Conservation (phyloP, 2,329 filamentous ascomycete genomes). For the Fusarium decemcellulare region DNA sequence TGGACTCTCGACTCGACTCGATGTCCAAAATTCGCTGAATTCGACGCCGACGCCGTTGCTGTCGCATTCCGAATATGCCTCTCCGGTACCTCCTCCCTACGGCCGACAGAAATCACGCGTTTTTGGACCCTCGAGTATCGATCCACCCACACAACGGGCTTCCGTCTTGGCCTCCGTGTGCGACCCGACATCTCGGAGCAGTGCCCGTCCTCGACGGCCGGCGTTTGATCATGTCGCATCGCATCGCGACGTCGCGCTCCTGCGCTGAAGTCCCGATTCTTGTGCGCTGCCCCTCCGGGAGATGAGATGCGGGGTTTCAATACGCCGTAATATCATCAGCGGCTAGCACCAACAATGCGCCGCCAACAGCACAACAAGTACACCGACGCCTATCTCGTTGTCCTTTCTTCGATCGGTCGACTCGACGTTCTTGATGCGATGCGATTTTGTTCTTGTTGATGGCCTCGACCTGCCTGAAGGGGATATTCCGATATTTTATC, state of each 20-base stretch:
- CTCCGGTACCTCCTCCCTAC: neutral
- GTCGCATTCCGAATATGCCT: constrained; percentile 5
- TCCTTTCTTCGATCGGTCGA: neutral
- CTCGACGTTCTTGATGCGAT: neutral
- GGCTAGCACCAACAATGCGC: constrained; percentile 1
- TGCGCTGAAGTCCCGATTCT: constrained; percentile 1
- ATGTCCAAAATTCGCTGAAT: constrained; percentile 12
- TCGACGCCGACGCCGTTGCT: constrained; percentile 1
- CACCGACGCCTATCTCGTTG: neutral
- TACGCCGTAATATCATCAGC: constrained; percentile 8
- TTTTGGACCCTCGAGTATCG: constrained; percentile 18
- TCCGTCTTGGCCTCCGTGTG: constrained; percentile 37
- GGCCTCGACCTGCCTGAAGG: neutral
- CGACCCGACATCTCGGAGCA: constrained; percentile 40
- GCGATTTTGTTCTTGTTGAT: neutral
- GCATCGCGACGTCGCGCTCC: constrained; percentile 13
- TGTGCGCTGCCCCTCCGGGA: constrained; percentile 25
- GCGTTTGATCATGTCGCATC: constrained; percentile 13
- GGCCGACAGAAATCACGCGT: constrained; percentile 37
- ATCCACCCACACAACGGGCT: constrained; percentile 9
- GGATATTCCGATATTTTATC: neutral
- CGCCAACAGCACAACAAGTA: constrained; percentile 3
- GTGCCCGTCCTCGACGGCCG: constrained; percentile 18
- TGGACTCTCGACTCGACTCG: constrained; percentile 7
- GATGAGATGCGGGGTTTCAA: constrained; percentile 34